phyloP scores from a whole-genome alignment of 2,329 filamentous ascomycete genomes.

The Chaetoscypha palmicola region DNA sequence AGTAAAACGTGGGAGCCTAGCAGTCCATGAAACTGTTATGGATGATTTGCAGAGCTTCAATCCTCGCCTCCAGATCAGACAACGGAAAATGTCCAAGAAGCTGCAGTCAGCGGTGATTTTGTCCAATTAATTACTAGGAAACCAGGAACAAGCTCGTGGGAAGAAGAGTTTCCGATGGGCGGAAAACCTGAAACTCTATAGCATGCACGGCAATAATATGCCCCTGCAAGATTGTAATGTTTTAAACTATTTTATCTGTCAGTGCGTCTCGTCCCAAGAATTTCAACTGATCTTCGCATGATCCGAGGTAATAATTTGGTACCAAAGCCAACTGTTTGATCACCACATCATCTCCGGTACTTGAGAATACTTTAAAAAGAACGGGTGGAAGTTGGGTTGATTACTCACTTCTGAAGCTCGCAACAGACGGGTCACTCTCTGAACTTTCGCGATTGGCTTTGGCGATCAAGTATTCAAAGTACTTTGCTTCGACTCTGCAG shows the following conservation, averaged over 20 bases:
- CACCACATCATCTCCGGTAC: background rate
- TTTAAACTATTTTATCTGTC: constrained; percentile 18
- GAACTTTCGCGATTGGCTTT: constrained; percentile 1
- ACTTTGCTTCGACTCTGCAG: constrained; percentile 17
- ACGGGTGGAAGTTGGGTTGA: background rate
- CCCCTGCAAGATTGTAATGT: constrained; percentile 20
- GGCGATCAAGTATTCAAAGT: constrained; percentile 4
- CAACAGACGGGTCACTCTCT: constrained; percentile 1
- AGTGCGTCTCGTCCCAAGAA: constrained; percentile 19
- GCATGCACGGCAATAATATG: constrained; percentile 25
- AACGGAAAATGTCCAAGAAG: constrained; percentile 8
- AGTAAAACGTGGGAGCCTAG: constrained; percentile 13
- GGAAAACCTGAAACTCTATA: constrained; percentile 25
- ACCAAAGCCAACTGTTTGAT: constrained; percentile 9
- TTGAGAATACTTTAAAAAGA: background rate
- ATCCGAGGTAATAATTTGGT: constrained; percentile 7
- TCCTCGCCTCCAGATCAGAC: constrained; percentile 12
- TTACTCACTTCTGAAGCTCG: constrained; percentile 12
- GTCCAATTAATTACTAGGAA: constrained; percentile 18
- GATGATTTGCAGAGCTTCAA: constrained; percentile 13
- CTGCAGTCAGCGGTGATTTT: constrained; percentile 1
- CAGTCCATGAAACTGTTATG: constrained; percentile 24
- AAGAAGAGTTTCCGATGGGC: constrained; percentile 14
- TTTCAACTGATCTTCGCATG: constrained; percentile 10
- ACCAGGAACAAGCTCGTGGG: constrained; percentile 4